Evolutionary conservation across 2,329 filamentous ascomycete genomes (phyloP).

Genomic region (Arthrobotrys sphaeroides): DNA sequence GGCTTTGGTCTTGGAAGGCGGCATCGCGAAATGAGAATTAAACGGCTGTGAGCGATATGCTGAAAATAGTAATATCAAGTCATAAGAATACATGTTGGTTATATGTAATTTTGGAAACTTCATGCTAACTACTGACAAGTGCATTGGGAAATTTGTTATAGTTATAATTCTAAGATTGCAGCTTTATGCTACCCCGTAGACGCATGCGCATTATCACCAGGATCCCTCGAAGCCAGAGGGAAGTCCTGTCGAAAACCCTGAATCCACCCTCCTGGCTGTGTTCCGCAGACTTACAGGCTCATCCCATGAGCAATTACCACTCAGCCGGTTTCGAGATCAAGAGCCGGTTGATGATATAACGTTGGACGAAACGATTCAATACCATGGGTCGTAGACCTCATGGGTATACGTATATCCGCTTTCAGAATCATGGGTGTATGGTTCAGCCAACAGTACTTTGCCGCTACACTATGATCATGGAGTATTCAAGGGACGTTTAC

Average conservation of each 20-base stretch:
- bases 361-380: constrained; percentile 21
- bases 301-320: background rate
- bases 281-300: background rate
- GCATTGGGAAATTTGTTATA: too few relatives aligned
- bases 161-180: too few relatives aligned
- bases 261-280: background rate
- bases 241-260: background rate
- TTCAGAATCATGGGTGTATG: background rate
- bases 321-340: constrained; percentile 4
- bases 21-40: background rate
- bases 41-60: background rate
- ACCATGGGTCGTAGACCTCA: constrained; percentile 21
- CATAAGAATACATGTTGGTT: background rate
- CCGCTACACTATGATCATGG: background rate
- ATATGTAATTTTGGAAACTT: constrained; percentile 13
- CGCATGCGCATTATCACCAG: background rate
- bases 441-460: background rate
- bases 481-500: background rate
- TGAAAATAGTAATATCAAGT: background rate
- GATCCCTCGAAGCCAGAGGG: too few relatives aligned
- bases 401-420: background rate
- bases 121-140: too few relatives aligned
- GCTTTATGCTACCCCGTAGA: too few relatives aligned
- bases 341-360: background rate
- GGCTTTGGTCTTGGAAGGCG: too few relatives aligned